Base-by-base conservation (phyloP, 2,329 filamentous ascomycete species). In the Sarocladium strictum region DNA sequence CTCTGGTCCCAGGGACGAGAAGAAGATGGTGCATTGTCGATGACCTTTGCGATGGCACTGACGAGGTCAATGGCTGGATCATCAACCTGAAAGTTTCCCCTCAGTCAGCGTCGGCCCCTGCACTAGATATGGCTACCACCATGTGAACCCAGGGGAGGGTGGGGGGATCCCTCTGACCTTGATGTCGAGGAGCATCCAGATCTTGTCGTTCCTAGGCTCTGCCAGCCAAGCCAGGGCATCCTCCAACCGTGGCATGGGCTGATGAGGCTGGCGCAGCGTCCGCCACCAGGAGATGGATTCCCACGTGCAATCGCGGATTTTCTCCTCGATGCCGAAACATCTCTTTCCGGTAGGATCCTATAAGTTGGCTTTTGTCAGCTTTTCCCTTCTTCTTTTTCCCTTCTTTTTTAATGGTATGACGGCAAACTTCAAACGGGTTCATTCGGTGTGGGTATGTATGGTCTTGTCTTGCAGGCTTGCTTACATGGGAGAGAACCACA, bases 171-270 rank as follows among this genome's bases (percentile, higher is more conserved):
- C n/a, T 58, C 64, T 19, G 68, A 89, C 85, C 76, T 97, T 97
- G 67, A 97, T 89, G 67, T 97, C 93, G 3, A 97, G 74, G 57
- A 97, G 69, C 5, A 94, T 63, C 92, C 92, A 96, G 10, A 92
- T 76, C 41, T 86, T 68, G 62, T 89, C 82, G 37, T 80, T 67
- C 1, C 77, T 85, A 0, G 85, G 85, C 59, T 80, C 73, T 0
- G 80, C 76, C 53, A 97, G 68, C 64, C 86, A 93, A 56, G 81
- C 76, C 9, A 97, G 74, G 53, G 97, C 72, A 63, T 97, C 92
- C 21, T 70, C 62, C 12, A 97, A 74, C 27, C 87, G 77, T 3
- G 91, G 84, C 83, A 97, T 86, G 1, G 77, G 75, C 65, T 89
- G 79, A 55, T 83, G 79, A 9, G 90, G 90, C 58, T 80, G 78